Evolutionary conservation across 768 basidiomycete genomes (phyloP), one percentile per base, ranked within the genome.

Genomic region (Boletales sp.): DNA sequence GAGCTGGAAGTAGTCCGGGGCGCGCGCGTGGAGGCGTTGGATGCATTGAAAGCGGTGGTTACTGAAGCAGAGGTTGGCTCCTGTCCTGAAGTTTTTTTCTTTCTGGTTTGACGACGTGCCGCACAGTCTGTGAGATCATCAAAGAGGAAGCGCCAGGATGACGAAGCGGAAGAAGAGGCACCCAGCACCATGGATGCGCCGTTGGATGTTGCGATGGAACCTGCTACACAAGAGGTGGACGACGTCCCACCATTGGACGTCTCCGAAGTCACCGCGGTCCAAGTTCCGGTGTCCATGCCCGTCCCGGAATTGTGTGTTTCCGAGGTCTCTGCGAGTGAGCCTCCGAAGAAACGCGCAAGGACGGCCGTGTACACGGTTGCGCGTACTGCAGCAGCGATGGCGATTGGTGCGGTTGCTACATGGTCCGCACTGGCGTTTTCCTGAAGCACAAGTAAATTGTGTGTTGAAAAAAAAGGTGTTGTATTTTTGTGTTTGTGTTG

Each of bases 391-490:
- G 78, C 82, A 4, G 81, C 79, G 15, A 76, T 83, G 31, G 77
- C 79, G 1, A 66, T 89, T 36, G 87, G 87, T 21, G 87, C 85
- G 13, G 81, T 83, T 12, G 82, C 80, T 4, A 77, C 86, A 3
- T 89, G 87, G 87, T 79, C 82, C 15, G 84, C 84, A 21, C 66
- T 90, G 50, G 87, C 87, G 1, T 89, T 83, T 65, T 73, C 71
- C 53, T 85, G 59, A 75, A 39, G 45, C n/a, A 38, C 19, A 21
- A 38, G 25, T 28, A 7, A 28, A 28, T 28, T 28, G 25, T 28
- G 25, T 28, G 25, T 34, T 34, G 13, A 34, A 34, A 12, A 34
- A 28, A 6, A 28, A 5, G 25, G 25, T 5, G 25, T 15, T 7
- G 15, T 34, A 12, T 34, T 34, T 33, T 34, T 34, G 11, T 34